A percentile compares a stretch with the other conserved stretches of the same genome.
These are phyloP conservation scores for Gnetum montanum DNA, from an alignment of 75 land plant genomes.

Conservation along the genomic window DNA sequence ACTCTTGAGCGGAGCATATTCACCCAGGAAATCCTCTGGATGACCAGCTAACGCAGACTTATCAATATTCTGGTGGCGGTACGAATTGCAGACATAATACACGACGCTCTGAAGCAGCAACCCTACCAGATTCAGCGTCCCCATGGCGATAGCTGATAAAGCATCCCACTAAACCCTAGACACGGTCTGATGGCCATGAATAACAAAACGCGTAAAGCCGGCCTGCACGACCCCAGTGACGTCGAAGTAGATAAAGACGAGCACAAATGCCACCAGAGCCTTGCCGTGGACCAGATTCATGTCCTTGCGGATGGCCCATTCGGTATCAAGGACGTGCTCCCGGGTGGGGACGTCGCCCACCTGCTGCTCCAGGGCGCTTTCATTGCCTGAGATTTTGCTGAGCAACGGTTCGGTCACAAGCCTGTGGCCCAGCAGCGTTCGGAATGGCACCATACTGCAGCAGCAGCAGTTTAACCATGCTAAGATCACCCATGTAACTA, in stretches of 20 bases:
- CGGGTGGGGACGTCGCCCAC: too few species aligned
- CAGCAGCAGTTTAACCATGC: too few species aligned
- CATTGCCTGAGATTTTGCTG: constrained; percentile 21
- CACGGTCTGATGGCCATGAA: too few species aligned
- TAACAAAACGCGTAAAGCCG: constrained; percentile 27
- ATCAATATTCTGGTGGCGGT: constrained; percentile 78
- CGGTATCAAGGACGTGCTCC: constrained; percentile 3
- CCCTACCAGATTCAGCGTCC: constrained; percentile 57
- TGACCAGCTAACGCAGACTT: constrained; percentile 78
- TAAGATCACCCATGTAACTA: too few species aligned
- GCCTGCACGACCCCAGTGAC: constrained; percentile 14
- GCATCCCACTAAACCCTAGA: too few species aligned
- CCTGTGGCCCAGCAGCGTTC: constrained; percentile 65
- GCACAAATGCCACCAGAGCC: constrained; percentile 19
- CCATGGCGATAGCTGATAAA: too few species aligned
- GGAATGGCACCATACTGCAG: too few species aligned
- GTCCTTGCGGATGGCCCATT: constrained; percentile 62
- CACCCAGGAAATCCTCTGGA: constrained; percentile 88
- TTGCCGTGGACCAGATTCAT: constrained; percentile 60
- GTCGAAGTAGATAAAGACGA: constrained; percentile 44
- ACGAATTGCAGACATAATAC: constrained; percentile 88
- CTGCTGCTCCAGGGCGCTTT: constrained; percentile 7
- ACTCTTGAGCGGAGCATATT: constrained; percentile 95
- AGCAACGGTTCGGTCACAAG: constrained; percentile 70
- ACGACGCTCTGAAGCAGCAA: constrained; percentile 87